Evolutionary conservation across 129 eudicot genomes (phyloP).

Genomic region (Chrysanthemum makinoi): DNA sequence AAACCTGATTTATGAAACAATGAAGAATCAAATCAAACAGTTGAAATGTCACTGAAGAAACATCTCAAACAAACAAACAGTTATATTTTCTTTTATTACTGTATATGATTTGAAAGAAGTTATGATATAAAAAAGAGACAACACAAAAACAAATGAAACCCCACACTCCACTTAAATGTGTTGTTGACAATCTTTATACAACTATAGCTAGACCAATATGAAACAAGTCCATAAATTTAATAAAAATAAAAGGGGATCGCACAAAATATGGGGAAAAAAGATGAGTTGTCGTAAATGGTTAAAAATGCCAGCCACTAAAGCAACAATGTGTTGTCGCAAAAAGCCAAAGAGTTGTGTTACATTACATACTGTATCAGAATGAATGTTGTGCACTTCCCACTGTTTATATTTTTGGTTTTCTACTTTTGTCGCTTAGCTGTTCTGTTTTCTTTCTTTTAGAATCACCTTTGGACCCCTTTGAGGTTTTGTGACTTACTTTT

Average conservation of each 20-base stretch:
- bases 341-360: constrained; percentile 34
- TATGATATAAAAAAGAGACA: constrained; percentile 21
- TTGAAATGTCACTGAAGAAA: constrained; percentile 25
- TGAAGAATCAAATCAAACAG: constrained; percentile 29
- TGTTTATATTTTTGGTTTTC: not conserved
- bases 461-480: constrained; percentile 35
- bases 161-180: constrained; percentile 39
- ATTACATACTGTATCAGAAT: constrained; percentile 32
- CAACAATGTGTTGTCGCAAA: constrained; percentile 68
- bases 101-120: constrained; percentile 19
- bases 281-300: constrained; percentile 79
- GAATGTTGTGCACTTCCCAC: constrained; percentile 50
- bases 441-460: constrained; percentile 24
- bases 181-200: constrained; percentile 11
- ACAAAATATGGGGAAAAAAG: constrained; percentile 41
- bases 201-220: constrained; percentile 5
- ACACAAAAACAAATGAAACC: constrained; percentile 19
- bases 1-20: constrained; percentile 21
- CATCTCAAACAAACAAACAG: constrained; percentile 22
- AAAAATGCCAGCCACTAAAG: constrained; percentile 60
- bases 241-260: constrained; percentile 30
- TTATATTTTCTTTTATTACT: not conserved
- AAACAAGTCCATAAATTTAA: not conserved
- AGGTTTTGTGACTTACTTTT: not conserved
- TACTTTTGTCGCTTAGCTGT: constrained; percentile 24